Conservation (phyloP, 2,329 filamentous ascomycete species). For the Pezicula carpinea region DNA sequence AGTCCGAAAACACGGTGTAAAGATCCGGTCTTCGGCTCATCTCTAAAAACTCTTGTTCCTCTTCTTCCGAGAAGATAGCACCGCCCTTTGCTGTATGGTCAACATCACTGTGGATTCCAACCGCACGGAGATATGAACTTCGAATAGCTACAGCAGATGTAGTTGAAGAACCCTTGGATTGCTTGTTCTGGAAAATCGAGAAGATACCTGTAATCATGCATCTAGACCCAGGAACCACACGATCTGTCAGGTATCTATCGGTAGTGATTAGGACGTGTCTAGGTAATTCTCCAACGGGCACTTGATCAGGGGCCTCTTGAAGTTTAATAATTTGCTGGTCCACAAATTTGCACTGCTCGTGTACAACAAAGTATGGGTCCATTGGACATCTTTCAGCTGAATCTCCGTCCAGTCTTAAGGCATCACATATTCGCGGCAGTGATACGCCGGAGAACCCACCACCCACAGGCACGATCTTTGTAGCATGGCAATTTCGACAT, state of each 20-base stretch:
- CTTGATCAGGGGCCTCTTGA: slow-evolving; percentile 95
- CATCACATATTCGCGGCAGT: slow-evolving; percentile 73
- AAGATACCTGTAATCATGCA: slow-evolving; percentile 97
- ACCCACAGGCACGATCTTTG: slow-evolving; percentile 64
- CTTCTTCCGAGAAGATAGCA: slow-evolving; percentile 83
- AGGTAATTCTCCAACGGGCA: slow-evolving; percentile 92
- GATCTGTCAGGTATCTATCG: slow-evolving; percentile 93
- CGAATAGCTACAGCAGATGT: slow-evolving; percentile 87
- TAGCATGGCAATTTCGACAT: slow-evolving; percentile 79
- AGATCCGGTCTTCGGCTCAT: slow-evolving; percentile 86
- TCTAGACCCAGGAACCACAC: slow-evolving; percentile 89
- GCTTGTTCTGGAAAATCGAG: slow-evolving; percentile 95
- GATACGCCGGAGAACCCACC: slow-evolving; percentile 86
- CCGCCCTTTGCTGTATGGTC: slow-evolving; percentile 86
- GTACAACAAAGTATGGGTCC: slow-evolving; percentile 92
- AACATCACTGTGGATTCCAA: slow-evolving; percentile 85
- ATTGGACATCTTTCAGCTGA: slow-evolving; percentile 73
- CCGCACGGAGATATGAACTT: slow-evolving; percentile 88
- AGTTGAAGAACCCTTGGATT: slow-evolving; percentile 67
- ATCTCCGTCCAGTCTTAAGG: slow-evolving; percentile 60
- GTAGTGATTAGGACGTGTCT: slow-evolving; percentile 93
- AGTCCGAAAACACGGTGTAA: slow-evolving; percentile 85
- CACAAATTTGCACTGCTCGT: slow-evolving; percentile 91
- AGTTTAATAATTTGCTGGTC: slow-evolving; percentile 98
- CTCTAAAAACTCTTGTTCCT: slow-evolving; percentile 93